phyloP scores from a whole-genome alignment of 2,329 filamentous ascomycete genomes.

The Allantophomopsis cytisporea region DNA sequence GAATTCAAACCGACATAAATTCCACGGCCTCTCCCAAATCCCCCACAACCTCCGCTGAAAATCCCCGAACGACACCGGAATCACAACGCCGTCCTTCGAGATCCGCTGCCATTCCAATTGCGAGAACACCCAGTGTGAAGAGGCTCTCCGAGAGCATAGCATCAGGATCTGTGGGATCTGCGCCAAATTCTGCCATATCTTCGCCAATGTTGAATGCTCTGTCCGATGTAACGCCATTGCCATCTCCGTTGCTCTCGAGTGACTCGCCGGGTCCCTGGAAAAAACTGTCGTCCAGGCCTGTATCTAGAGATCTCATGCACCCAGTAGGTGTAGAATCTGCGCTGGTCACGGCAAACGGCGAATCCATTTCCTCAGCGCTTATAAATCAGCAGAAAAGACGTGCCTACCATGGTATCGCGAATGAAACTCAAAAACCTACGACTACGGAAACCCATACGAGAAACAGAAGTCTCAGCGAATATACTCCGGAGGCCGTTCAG shows the following conservation, averaged over 20 bases:
- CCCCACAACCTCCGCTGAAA: constrained; percentile 7
- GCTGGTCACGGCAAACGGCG: constrained; percentile 34
- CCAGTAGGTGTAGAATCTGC: constrained; percentile 28
- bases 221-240: constrained; percentile 66
- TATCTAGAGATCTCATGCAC: constrained; percentile 29
- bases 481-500: constrained; percentile 58
- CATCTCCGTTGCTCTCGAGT: constrained; percentile 55
- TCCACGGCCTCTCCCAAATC: constrained; percentile 12
- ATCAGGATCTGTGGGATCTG: constrained; percentile 29
- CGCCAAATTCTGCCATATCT: constrained; percentile 53
- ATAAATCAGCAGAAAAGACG: constrained; percentile 42
- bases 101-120: constrained; percentile 12
- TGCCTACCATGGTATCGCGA: constrained; percentile 33
- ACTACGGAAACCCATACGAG: constrained; percentile 36
- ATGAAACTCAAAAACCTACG: constrained; percentile 13
- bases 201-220: constrained; percentile 65
- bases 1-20: constrained; percentile 21
- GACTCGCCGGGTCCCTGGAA: constrained; percentile 58
- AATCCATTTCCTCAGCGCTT: constrained; percentile 35
- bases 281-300: constrained; percentile 30
- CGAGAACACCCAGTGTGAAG: constrained; percentile 48
- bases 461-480: constrained; percentile 82
- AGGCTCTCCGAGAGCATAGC: constrained; percentile 28
- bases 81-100: constrained; percentile 1
- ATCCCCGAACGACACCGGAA: not conserved